These are phyloP conservation scores for Leccinellum albellum DNA, from an alignment of 768 basidiomycete species.

Conservation along the genomic window DNA sequence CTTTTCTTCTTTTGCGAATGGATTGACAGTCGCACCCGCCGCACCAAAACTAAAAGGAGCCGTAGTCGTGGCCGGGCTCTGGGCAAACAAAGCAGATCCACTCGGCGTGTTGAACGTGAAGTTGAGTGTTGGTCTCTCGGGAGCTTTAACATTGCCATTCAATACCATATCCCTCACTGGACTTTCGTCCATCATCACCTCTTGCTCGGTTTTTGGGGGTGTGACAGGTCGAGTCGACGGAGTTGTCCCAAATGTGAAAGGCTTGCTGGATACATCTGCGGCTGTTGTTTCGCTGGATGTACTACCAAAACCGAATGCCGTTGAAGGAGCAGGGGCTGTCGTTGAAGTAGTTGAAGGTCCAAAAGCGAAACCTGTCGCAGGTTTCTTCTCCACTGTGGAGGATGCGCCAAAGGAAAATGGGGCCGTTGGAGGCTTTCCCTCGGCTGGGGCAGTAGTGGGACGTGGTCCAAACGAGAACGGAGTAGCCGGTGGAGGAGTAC, in stretches of 20 bases:
- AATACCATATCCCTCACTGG: conserved; percentile 60
- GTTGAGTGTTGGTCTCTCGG: conserved; percentile 39
- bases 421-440: conserved; percentile 21
- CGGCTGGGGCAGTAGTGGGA: conserved; percentile 18
- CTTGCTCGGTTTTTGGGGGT: conserved; percentile 63
- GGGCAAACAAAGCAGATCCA: conserved; percentile 34
- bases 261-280: conserved; percentile 45
- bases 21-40: conserved; percentile 34
- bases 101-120: conserved; percentile 48
- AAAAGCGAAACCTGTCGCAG: conserved; percentile 41
- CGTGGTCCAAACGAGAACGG: conserved; percentile 45
- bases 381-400: conserved; percentile 34
- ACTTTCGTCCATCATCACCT: conserved; percentile 80
- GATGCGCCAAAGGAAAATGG: conserved; percentile 32
- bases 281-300: conserved; percentile 33
- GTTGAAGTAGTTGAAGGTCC: conserved; percentile 35
- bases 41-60: conserved; percentile 34
- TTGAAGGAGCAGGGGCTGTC: conserved; percentile 29
- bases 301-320: conserved; percentile 47
- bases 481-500: conserved; percentile 22
- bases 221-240: conserved; percentile 50
- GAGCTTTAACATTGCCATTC: conserved; percentile 36
- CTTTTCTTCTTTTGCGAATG: conserved; percentile 50
- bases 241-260: conserved; percentile 52
- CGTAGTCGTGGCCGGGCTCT: conserved; percentile 30